These are phyloP conservation scores for Wallacemonas sp. DNA, from an alignment of 208 protist species.

Conservation along the genomic window DNA sequence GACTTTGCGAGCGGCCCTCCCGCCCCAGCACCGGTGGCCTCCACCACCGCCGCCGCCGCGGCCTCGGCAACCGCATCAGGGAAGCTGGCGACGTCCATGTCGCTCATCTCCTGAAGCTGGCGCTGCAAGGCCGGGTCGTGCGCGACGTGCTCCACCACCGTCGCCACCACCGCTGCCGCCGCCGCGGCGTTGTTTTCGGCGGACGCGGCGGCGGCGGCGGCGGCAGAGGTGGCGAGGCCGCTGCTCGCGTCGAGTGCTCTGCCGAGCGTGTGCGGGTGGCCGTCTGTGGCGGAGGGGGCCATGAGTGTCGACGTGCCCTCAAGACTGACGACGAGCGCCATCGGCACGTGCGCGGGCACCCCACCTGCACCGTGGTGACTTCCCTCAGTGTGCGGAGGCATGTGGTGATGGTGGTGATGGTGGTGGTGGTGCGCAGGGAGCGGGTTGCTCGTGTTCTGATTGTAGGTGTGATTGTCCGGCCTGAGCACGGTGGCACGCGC, in stretches of 20 bases:
- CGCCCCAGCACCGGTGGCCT: neutral
- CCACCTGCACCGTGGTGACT: too few species aligned
- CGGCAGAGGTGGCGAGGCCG: neutral
- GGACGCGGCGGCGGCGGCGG: too few species aligned
- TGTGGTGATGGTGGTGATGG: neutral
- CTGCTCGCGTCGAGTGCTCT: neutral
- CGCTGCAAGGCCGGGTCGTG: constrained; percentile 1
- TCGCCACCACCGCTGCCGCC: constrained; percentile 10
- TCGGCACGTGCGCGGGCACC: neutral
- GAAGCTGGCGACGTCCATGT: constrained; percentile 7
- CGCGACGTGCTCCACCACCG: constrained; percentile 13
- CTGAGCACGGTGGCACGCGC: too few species aligned
- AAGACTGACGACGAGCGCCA: constrained; percentile 14
- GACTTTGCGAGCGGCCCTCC: neutral
- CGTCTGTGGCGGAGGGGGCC: neutral
- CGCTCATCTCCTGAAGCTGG: constrained; percentile 7
- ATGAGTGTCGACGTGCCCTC: neutral
- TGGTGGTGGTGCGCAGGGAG: neutral
- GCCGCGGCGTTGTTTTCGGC: constrained; percentile 7
- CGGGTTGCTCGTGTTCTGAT: constrained; percentile 3
- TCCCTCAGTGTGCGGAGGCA: too few species aligned
- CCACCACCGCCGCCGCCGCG: constrained; percentile 7
- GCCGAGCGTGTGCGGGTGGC: neutral
- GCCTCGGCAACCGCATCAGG: constrained; percentile 11
- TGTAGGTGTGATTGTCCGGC: constrained; percentile 6